Base-by-base conservation (phyloP, 371 early-diverging fungal genomes). In the Lichtheimia corymbifera region DNA sequence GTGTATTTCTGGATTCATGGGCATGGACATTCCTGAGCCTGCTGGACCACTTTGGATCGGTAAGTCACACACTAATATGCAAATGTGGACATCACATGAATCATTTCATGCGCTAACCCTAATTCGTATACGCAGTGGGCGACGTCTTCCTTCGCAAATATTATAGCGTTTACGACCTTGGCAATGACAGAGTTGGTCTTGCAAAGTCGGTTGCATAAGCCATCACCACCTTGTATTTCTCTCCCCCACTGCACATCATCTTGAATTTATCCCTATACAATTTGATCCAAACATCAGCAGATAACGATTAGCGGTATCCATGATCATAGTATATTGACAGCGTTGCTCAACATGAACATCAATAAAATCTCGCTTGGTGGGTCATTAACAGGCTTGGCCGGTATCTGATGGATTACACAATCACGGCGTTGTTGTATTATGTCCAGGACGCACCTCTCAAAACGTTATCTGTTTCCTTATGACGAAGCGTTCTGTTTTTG, bases 1-100 rank as follows among this genome's bases (percentile, higher is more conserved):
- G 65, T 98, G 98, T 66, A 87, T 97, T 43, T 93, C 93, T 43
- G 95, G 94, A 13, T 97, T 97, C 73, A 92, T 93, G 91, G 96
- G 66, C 50, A 82, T 93, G 75, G 95, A 96, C 62, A 87, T 93
- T 63, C 91, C 91, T 35, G 86, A 79, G 63, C 86, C 87, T 22
- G 77, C 84, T 44, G 77, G 77, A 20, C 75, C 77, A 15, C 56
- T 56, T 28, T 56, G 56, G 56, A 56, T 56, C n/a, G 56, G 56
- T 56, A 56, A 56, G 56, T 40, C 24, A 27, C 20, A 25, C 28
- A 27, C 15, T 27, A 52, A 20, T 27, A 52, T 52, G 28, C 27
- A 25, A 20, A 28, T 52, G 22, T 17, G 27, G n/a, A 24, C 52
- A 14, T 14, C 24, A 27, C 28, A 14, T 52, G 27, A 52, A 27